phyloP scores from a whole-genome alignment of 129 eudicot species.

The Saposhnikovia divaricata region DNA sequence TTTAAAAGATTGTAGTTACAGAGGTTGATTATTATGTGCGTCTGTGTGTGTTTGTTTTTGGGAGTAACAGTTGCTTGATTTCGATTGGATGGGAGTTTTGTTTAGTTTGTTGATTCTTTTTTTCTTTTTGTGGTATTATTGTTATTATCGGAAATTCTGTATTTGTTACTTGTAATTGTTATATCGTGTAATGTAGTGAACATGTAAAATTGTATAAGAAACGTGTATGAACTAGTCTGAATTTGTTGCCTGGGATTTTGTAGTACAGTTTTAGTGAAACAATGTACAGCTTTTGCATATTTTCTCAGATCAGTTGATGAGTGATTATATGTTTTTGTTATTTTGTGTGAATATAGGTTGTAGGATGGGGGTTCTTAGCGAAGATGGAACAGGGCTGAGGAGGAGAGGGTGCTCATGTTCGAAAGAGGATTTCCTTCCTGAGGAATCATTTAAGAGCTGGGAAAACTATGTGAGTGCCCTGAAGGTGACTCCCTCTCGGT shows the following conservation, averaged over 20 bases:
- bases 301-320: neutral
- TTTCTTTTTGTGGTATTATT: neutral
- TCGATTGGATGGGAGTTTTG: neutral
- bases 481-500: slow-evolving; percentile 48
- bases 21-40: neutral
- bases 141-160: neutral
- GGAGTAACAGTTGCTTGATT: neutral
- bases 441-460: slow-evolving; percentile 79
- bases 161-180: neutral
- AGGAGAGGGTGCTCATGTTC: slow-evolving; percentile 57
- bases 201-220: too few relatives aligned
- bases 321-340: neutral
- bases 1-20: too few relatives aligned
- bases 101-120: neutral
- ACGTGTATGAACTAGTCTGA: neutral
- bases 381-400: slow-evolving; percentile 27
- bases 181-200: neutral
- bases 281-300: neutral
- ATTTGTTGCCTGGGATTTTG: neutral
- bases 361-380: slow-evolving; percentile 18
- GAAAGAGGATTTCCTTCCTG: slow-evolving; percentile 74
- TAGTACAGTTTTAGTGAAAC: neutral
- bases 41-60: neutral
- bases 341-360: neutral
- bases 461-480: slow-evolving; percentile 49